Conservation (phyloP, 2,329 filamentous ascomycete genomes). For the Colletotrichum sp. region DNA sequence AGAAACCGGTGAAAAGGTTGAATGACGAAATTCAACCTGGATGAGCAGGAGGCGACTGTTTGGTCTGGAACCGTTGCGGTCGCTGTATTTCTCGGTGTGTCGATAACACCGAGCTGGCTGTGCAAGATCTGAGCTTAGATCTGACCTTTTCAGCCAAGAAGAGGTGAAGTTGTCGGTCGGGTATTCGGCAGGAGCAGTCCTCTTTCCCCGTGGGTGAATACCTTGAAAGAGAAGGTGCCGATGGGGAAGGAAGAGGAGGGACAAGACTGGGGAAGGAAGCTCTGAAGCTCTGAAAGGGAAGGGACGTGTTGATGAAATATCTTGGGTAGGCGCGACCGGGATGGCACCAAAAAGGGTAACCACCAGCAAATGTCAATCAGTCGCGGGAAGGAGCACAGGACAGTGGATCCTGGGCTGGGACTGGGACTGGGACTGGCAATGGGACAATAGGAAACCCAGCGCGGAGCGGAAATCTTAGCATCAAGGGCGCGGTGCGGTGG, state of each 20-base stretch:
- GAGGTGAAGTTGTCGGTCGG: not conserved
- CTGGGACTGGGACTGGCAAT: not conserved
- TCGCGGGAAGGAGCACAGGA: not conserved
- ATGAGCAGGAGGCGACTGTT: not conserved
- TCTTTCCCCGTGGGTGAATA: not conserved
- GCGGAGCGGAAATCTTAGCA: not conserved
- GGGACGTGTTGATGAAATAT: slow-evolving; percentile 13
- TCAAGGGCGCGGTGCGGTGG: not conserved
- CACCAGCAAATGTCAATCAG: not conserved
- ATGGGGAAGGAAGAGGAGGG: slow-evolving; percentile 3
- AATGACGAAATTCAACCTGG: not conserved
- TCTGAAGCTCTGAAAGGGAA: not conserved
- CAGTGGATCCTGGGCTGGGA: not conserved
- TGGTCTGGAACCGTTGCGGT: not conserved
- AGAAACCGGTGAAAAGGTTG: not conserved
- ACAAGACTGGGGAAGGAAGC: slow-evolving; percentile 7
- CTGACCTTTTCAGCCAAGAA: not conserved
- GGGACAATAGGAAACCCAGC: not conserved
- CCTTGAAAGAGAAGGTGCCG: not conserved
- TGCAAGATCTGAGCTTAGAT: not conserved
- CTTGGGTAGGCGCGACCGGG: not conserved
- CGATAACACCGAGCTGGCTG: not conserved
- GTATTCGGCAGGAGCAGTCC: not conserved
- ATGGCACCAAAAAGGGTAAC: not conserved
- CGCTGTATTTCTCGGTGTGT: slow-evolving; percentile 3